phyloP scores from a whole-genome alignment of 306 rosid species.

The Prunus mira region DNA sequence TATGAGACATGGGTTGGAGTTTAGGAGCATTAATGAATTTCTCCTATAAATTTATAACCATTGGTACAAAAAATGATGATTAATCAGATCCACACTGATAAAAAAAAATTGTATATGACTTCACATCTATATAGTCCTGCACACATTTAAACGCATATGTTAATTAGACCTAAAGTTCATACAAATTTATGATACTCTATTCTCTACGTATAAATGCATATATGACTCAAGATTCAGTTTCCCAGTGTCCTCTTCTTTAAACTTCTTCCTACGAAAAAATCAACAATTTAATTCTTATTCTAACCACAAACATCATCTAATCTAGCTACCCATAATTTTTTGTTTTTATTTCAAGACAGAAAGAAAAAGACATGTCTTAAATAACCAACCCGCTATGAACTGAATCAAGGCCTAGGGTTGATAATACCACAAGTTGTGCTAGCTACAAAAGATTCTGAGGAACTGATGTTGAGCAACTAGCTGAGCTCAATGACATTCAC shows the following conservation, averaged over 20 bases:
- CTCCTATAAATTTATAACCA: not conserved
- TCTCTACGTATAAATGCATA: not conserved
- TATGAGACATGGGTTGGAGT: not conserved
- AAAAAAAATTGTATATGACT: not conserved
- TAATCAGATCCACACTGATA: too few species aligned
- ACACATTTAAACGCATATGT: not conserved
- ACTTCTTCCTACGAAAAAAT: not conserved
- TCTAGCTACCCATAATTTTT: not conserved
- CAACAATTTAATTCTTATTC: not conserved
- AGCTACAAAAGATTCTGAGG: not conserved
- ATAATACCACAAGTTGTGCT: not conserved
- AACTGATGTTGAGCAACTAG: not conserved
- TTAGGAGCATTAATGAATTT: not conserved
- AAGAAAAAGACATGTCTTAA: not conserved
- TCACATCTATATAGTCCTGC: not conserved
- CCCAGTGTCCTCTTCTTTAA: not conserved
- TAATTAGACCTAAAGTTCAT: not conserved
- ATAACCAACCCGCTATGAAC: not conserved
- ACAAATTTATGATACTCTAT: not conserved
- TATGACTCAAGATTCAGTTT: not conserved
- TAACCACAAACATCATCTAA: not conserved
- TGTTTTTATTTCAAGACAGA: not conserved
- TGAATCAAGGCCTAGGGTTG: not conserved
- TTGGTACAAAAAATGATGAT: too few species aligned
- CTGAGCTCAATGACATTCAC: not conserved